Percentiles rank a stretch among this genome's conserved stretches.
phyloP scores from a whole-genome alignment of 148 eudicot species.

The Dianthus caryophyllus region DNA sequence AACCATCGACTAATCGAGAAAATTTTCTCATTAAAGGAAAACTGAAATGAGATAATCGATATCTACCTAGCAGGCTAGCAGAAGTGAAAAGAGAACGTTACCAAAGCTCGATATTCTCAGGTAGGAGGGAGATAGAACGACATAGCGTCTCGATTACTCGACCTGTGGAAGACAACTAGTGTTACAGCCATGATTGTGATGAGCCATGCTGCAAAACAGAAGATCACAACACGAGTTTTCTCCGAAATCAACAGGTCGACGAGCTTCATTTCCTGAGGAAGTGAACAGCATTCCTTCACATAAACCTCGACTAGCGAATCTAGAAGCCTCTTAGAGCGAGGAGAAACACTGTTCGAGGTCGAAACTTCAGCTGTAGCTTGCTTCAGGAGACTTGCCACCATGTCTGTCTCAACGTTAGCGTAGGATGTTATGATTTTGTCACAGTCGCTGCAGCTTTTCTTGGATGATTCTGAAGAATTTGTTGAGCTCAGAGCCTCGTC shows the following conservation, averaged over 20 bases:
- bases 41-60: too few relatives aligned
- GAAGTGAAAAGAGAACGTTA: too few relatives aligned
- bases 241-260: conserved; percentile 28
- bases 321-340: conserved; percentile 42
- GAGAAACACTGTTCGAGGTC: conserved; percentile 32
- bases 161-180: conserved; percentile 9
- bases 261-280: conserved; percentile 37
- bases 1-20: too few relatives aligned
- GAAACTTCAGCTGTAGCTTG: conserved; percentile 35
- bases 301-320: conserved; percentile 35
- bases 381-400: conserved; percentile 43
- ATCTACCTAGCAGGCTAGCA: too few relatives aligned
- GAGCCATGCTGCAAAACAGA: conserved; percentile 36
- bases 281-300: conserved; percentile 34
- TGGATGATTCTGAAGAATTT: conserved; percentile 34
- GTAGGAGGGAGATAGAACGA: conserved; percentile 40
- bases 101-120: conserved; percentile 23
- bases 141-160: conserved; percentile 17
- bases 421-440: not conserved
- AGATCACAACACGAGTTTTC: conserved; percentile 19
- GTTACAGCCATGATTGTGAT: conserved; percentile 12
- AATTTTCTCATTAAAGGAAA: too few relatives aligned
- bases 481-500: conserved; percentile 22
- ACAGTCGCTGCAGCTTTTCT: conserved; percentile 11
- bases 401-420: conserved; percentile 31